Evolutionary conservation across 495 filamentous ascomycete species (phyloP), one percentile per base, ranked within the genome.

Genomic region (Articulospora tetracladia): DNA sequence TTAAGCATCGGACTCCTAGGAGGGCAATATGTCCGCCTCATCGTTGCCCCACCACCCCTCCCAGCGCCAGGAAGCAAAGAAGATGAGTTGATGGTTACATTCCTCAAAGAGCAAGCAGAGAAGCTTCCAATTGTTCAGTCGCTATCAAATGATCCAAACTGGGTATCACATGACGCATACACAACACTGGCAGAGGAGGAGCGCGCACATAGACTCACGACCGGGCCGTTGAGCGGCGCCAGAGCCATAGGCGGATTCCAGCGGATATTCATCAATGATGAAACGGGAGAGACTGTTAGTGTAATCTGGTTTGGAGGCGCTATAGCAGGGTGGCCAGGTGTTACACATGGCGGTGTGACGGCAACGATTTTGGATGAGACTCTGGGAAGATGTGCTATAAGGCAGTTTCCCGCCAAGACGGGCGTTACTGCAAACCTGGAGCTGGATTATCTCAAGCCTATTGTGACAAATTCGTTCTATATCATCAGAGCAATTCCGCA

Each of bases 311-410:
- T 93, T 41, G 90, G 90, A 28, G 48, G 68, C 0, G 82, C 76
- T 15, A 66, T 86, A 22, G 74, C 83, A 30, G 89, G 91, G 1
- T 93, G 88, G 87, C 89, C 89, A n/a, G 81, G 80, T 1, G 74
- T 91, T 22, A 83, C 87, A 53, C 91, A 95, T 72, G 91, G 91
- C 19, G 91, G 91, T 19, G 77, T 79, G 1, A 76, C 91, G 36
- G 89, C 84, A 3, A 92, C 87, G 0, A 67, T 92, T 8, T 70
- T 93, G 30, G 87, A 91, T 69, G 90, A 95, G 72, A 75, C 72
- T 17, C 72, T 85, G 54, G 83, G 79, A 7, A 68, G 82, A 23
- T 77, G 77, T 41, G 82, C 82, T 15, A 73, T 83, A 39, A 61
- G 74, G 54, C 61, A 70, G 15, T 68, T 76, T 11, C 65, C 68